Percentiles rank a stretch among this genome's conserved stretches.
Conservation (phyloP, 139 green algal genomes). For the Picocystis salinarum region DNA sequence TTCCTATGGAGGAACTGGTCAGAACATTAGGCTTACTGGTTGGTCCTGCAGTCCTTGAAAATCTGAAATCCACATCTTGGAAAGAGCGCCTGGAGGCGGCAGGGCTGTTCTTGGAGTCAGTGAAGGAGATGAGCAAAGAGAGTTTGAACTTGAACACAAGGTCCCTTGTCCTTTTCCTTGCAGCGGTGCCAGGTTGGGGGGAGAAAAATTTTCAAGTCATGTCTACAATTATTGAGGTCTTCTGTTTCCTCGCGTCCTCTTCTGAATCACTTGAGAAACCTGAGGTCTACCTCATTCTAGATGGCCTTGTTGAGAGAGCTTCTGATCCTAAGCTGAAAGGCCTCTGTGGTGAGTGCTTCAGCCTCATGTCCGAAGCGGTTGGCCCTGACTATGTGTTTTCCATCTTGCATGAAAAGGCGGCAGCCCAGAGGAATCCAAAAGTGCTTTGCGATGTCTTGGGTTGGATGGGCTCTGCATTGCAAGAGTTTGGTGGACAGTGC, state of each 20-base stretch:
- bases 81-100: constrained; percentile 72
- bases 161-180: constrained; percentile 31
- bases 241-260: constrained; percentile 32
- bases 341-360: constrained; percentile 33
- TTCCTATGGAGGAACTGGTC: too few relatives aligned
- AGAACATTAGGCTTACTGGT: too few relatives aligned
- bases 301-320: not conserved
- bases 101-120: constrained; percentile 23
- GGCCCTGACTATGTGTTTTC: constrained; percentile 63
- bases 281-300: not conserved
- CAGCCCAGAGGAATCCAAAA: constrained; percentile 87
- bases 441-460: constrained; percentile 61
- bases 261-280: constrained; percentile 3
- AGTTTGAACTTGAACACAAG: constrained; percentile 12
- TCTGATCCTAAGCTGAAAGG: constrained; percentile 5
- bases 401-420: constrained; percentile 58
- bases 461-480: constrained; percentile 52
- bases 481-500: constrained; percentile 61
- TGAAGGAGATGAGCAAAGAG: constrained; percentile 16
- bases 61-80: constrained; percentile 54
- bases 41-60: constrained; percentile 28
- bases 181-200: constrained; percentile 52
- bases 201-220: constrained; percentile 98
- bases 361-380: constrained; percentile 45
- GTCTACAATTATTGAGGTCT: constrained; percentile 68